Base-by-base conservation (phyloP, 345 rosid genomes). In the Populus simonii region DNA sequence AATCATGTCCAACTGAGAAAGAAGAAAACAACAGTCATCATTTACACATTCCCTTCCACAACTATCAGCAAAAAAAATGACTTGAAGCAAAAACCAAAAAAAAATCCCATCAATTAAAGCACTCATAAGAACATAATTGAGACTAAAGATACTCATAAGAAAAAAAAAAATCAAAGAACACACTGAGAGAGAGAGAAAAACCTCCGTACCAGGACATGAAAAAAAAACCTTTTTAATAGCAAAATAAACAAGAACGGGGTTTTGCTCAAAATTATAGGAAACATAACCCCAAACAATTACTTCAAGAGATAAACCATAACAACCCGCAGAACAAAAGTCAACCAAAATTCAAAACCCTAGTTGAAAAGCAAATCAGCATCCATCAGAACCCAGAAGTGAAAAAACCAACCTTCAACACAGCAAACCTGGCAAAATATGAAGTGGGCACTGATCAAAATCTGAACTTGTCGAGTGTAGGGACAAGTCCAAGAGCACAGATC, bases 401-500 rank as follows among this genome's bases (percentile, higher is more conserved):
- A 38, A 57, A 78, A 70, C 36, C 29, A 59, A 45, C 47, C 73
- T 27, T 29, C 4, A 68, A 68, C 69, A 74, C 22, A 16, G 12
- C 25, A 73, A 57, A 57, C 65, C 59, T 11, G 33, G 13, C n/a
- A 67, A 67, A 49, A n/a, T 3, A 23, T 5, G 72, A 78, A 78
- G 2, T 35, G 80, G 33, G 53, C 23, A 17, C 35, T 15, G 45
- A 51, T 38, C 33, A 73, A 78, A 73, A 78, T 61, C 22, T 1
- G 8, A n/a, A 41, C 47, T 51, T 68, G 47, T 41, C 49, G 69
- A 73, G 62, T 68, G 43, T 27, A 79, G 63, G 69, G 38, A 13
- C 15, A 57, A 43, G 5, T 70, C 29, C 18, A 1, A 45, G 80
- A 45, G 80, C 35, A 72, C 66, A 51, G 76, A 78, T 65, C 66